These are phyloP conservation scores for Ogataea methanolica DNA, from an alignment of 805 yeast species.

Conservation along the genomic window DNA sequence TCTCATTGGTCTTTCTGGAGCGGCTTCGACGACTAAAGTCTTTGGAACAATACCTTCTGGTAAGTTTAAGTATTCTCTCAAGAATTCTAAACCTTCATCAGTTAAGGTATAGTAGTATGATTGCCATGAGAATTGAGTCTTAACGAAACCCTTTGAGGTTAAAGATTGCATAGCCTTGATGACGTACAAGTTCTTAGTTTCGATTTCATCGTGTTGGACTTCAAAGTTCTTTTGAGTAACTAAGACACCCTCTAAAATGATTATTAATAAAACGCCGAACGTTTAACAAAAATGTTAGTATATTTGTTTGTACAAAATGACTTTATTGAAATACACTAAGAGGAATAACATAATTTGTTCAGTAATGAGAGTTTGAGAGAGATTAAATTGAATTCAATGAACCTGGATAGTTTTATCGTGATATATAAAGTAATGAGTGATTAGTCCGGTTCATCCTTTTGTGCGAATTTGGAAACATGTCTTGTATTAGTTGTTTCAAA, in stretches of 20 bases:
- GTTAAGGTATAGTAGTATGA: conserved; percentile 99
- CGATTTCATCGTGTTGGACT: conserved; percentile 97
- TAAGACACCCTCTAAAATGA: conserved; percentile 87
- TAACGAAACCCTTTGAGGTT: conserved; percentile 97
- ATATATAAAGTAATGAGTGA: no score
- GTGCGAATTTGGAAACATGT: neutral
- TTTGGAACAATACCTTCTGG: conserved; percentile 98
- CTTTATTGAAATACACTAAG: no score
- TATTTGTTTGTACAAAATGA: neutral
- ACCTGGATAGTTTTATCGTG: no score
- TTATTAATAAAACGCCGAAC: neutral
- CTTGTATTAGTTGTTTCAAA: neutral
- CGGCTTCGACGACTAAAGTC: conserved; percentile 93
- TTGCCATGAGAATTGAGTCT: conserved; percentile 99
- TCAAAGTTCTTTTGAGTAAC: conserved; percentile 99
- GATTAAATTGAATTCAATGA: neutral
- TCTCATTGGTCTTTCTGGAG: conserved; percentile 62
- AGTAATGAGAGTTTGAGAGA: neutral
- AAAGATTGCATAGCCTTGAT: conserved; percentile 99
- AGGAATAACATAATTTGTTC: no score
- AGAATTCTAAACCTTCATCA: conserved; percentile 98
- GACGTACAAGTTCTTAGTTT: conserved; percentile 94
- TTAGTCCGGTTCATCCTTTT: neutral
- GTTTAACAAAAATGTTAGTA: conserved; percentile 15
- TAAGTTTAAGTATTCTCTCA: conserved; percentile 96